Percentiles rank a stretch among this genome's conserved stretches.
These are phyloP conservation scores for Candida schatavii DNA, from an alignment of 805 yeast genomes.

Conservation along the genomic window DNA sequence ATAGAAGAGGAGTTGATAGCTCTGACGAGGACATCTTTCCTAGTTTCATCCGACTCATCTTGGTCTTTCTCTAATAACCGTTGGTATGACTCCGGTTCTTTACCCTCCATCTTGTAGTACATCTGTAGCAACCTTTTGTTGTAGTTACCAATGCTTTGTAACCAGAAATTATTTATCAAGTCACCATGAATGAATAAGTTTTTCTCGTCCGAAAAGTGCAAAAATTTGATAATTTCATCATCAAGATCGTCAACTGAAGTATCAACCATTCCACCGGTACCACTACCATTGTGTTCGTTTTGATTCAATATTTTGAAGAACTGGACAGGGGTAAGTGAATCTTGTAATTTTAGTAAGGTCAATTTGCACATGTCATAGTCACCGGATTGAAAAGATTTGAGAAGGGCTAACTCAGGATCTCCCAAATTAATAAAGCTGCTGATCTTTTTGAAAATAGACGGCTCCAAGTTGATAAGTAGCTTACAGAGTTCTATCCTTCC, in stretches of 20 bases:
- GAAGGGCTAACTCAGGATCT: conserved; percentile 65
- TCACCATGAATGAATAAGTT: conserved; percentile 34
- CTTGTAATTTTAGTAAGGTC: conserved; percentile 53
- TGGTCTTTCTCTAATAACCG: neutral
- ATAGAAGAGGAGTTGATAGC: conserved; percentile 17
- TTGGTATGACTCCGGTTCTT: conserved; percentile 11
- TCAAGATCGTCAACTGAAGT: conserved; percentile 21
- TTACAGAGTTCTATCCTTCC: conserved; percentile 74
- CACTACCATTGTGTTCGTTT: conserved; percentile 26
- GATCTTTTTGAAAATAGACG: conserved; percentile 57
- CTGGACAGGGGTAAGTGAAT: conserved; percentile 58
- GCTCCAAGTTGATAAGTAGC: conserved; percentile 66
- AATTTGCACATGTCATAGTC: conserved; percentile 59
- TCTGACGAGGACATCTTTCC: conserved; percentile 13
- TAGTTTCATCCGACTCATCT: neutral
- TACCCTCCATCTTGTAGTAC: conserved; percentile 26
- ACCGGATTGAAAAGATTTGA: conserved; percentile 60
- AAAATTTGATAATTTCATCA: conserved; percentile 14
- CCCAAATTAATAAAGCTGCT: conserved; percentile 63
- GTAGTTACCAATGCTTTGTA: conserved; percentile 24
- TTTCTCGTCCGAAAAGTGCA: conserved; percentile 27
- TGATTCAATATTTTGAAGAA: conserved; percentile 65
- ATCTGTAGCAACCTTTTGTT: conserved; percentile 22
- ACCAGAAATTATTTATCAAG: conserved; percentile 38
- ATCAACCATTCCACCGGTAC: conserved; percentile 18